Base-by-base conservation (phyloP, 345 rosid species). In the Leavenworthia alabamica region DNA sequence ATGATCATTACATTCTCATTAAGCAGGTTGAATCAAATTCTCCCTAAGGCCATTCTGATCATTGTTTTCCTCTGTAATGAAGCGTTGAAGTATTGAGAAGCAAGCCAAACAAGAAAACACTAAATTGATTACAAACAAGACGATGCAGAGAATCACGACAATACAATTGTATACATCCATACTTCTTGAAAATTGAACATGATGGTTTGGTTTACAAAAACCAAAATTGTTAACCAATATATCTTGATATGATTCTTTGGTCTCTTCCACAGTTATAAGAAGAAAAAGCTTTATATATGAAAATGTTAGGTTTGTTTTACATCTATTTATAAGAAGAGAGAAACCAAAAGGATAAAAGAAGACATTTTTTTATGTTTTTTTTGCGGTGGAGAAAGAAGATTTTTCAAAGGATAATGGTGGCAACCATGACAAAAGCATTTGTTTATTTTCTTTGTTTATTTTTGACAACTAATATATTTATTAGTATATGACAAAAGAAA, bases 371-470 rank as follows among this genome's bases (percentile, higher is more conserved):
- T 24, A 22, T 22, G 2, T 28, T 0, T 47, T 48, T 24, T 61
- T 33, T 29, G 63, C 68, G 74, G 68, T 54, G 57, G 69, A 62
- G 56, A 46, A 26, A 56, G 37, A 37, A 36, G 36, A 36, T 44
- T 45, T 20, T 20, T 70, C 63, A 55, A 60, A 27, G 5, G 68
- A 46, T 46, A 70, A 70, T 62, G 64, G 74, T 70, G 57, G 68
- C 8, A 62, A 61, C 62, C 74, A 70, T 70, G 68, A 54, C 74
- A 70, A 62, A 29, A 61, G 50, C 63, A 54, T 62, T 55, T 47
- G 62, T 70, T 64, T 70, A n/a, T 37, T 62, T 64, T 70, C 16
- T 37, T 62, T 70, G 63, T 46, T 69, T 50, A 45, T 9, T 23
- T 53, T 35, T 45, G n/a, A 45, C 68, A 69, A 56, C 33, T 37